These are phyloP conservation scores for Encephalitozoon cuniculi DNA, from an alignment of 371 early-diverging fungal species.

Conservation along the genomic window DNA sequence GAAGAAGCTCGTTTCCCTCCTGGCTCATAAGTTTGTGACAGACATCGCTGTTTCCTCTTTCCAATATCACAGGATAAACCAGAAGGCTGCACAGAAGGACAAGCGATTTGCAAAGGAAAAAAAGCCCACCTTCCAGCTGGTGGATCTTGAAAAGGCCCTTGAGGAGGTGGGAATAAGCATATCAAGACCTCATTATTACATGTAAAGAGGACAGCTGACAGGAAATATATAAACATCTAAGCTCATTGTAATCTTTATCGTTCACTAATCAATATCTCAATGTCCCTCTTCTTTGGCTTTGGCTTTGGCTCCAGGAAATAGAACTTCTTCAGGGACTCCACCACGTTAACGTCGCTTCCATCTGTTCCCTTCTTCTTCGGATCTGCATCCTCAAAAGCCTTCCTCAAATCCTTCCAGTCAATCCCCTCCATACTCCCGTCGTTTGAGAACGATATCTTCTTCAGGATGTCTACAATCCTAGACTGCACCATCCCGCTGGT, in stretches of 20 bases:
- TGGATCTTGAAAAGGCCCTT: constrained; percentile 61
- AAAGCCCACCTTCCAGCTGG: constrained; percentile 58
- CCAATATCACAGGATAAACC: constrained; percentile 61
- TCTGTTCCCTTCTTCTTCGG: constrained; percentile 7
- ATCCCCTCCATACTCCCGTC: neutral
- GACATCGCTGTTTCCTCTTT: constrained; percentile 57
- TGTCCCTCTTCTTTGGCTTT: neutral
- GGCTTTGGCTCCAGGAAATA: neutral
- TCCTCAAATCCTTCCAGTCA: neutral
- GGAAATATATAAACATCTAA: neutral
- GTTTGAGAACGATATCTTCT: neutral
- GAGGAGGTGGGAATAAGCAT: constrained; percentile 60
- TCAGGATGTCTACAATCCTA: neutral
- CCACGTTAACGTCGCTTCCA: neutral
- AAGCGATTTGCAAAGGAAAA: constrained; percentile 60
- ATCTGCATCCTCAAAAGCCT: neutral
- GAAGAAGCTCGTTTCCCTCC: constrained; percentile 58
- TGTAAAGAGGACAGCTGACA: constrained; percentile 26
- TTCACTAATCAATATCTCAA: neutral
- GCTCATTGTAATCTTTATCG: neutral
- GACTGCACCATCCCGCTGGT: neutral
- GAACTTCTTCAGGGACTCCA: neutral
- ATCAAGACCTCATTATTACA: constrained; percentile 59
- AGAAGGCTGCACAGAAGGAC: constrained; percentile 61
- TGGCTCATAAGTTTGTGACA: constrained; percentile 61